Conservation (phyloP, 495 filamentous ascomycete genomes). For the Corynascus novoguineensis region DNA sequence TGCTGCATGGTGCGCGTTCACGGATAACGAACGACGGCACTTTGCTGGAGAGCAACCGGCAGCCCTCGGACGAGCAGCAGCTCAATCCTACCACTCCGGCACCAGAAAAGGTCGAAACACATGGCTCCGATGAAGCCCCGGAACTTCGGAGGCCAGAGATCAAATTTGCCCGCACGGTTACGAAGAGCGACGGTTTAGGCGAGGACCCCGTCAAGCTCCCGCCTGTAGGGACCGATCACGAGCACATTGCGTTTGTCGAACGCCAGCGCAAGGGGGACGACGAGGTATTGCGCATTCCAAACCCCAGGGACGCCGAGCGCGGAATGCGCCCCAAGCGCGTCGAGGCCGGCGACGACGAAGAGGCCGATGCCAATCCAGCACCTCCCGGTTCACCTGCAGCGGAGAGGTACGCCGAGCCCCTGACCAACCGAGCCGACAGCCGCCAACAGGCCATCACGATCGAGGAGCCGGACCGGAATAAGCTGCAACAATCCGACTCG, state of each 20-base stretch:
- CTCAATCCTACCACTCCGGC: conserved; percentile 1
- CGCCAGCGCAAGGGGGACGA: conserved; percentile 72
- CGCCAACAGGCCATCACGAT: conserved; percentile 57
- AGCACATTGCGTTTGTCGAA: conserved; percentile 81
- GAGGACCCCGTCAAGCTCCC: conserved; percentile 42
- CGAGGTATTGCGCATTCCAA: conserved; percentile 73
- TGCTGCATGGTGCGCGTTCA: conserved; percentile 48
- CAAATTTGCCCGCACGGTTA: conserved; percentile 59
- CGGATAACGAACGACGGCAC: conserved; percentile 47
- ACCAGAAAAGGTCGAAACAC: background rate
- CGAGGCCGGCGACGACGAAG: conserved; percentile 40
- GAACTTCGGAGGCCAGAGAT: conserved; percentile 41
- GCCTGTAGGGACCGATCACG: conserved; percentile 56
- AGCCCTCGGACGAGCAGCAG: conserved; percentile 10
- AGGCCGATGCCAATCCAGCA: conserved; percentile 18
- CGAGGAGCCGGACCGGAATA: conserved; percentile 50
- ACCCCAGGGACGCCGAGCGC: conserved; percentile 77
- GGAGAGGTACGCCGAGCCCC: conserved; percentile 24
- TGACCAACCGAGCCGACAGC: conserved; percentile 24
- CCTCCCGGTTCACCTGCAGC: conserved; percentile 5
- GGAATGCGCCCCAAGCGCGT: conserved; percentile 65
- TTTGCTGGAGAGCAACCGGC: conserved; percentile 23
- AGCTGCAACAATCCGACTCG: conserved; percentile 20
- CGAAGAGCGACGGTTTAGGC: conserved; percentile 38
- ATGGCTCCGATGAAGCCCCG: conserved; percentile 27